Evolutionary conservation across 2,329 filamentous ascomycete genomes (phyloP).

Genomic region (Colletotrichum falcatum): DNA sequence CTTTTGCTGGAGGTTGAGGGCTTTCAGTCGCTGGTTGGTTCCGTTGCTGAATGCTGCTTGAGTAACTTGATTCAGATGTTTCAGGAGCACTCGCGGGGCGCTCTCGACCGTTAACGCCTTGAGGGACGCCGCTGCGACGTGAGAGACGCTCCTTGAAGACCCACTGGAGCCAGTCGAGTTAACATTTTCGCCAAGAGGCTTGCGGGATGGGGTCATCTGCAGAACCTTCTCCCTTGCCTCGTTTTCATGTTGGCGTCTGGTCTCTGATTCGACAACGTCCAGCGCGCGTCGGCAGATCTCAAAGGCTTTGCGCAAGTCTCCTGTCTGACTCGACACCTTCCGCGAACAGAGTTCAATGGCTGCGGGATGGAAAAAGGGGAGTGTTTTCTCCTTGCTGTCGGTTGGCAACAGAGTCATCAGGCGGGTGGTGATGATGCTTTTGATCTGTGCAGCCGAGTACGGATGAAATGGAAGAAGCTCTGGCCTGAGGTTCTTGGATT

Average conservation of each 20-base stretch:
- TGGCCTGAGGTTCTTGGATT: constrained; percentile 91
- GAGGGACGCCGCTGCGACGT: constrained; percentile 66
- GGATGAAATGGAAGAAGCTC: constrained; percentile 91
- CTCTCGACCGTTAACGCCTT: constrained; percentile 77
- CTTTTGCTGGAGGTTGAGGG: constrained; percentile 95
- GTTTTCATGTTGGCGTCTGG: constrained; percentile 77
- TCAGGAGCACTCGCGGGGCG: constrained; percentile 89
- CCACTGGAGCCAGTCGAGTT: constrained; percentile 70
- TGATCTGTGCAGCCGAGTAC: constrained; percentile 89
- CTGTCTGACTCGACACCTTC: constrained; percentile 94
- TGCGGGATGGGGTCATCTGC: constrained; percentile 77
- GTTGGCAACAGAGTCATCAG: constrained; percentile 78
- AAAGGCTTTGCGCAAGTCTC: constrained; percentile 94
- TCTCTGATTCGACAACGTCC: constrained; percentile 89
- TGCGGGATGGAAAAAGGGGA: constrained; percentile 93
- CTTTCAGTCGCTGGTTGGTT: constrained; percentile 83
- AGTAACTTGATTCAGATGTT: constrained; percentile 92
- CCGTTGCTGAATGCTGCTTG: constrained; percentile 92
- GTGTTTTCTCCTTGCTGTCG: constrained; percentile 62
- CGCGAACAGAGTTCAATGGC: constrained; percentile 94
- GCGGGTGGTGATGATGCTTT: constrained; percentile 85
- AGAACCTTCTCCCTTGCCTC: constrained; percentile 67
- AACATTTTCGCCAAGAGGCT: constrained; percentile 82
- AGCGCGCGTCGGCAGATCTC: constrained; percentile 92
- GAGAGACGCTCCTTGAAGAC: constrained; percentile 57